Evolutionary conservation across 805 yeast species (phyloP).

Genomic region (Cyberlindnera nakhonratchasimensis): DNA sequence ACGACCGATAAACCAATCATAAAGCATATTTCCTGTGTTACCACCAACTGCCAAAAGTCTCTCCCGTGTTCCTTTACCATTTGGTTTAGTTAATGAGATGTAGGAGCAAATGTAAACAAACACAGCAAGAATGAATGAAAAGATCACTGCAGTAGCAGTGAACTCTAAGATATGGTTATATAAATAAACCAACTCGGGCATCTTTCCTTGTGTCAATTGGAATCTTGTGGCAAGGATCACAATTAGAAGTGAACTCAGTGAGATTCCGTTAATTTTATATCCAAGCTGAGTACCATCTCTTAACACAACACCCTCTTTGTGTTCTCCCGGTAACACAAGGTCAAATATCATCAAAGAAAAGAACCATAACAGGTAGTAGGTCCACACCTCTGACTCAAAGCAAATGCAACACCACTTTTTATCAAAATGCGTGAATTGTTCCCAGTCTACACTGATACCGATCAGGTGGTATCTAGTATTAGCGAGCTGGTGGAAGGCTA

Average conservation of each 20-base stretch:
- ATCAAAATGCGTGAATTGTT: constrained; percentile 35
- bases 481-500: constrained; percentile 55
- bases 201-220: constrained; percentile 43
- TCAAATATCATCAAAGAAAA: constrained; percentile 60
- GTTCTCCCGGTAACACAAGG: constrained; percentile 60
- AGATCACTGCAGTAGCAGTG: constrained; percentile 57
- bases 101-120: constrained; percentile 69
- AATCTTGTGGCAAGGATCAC: constrained; percentile 49
- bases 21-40: constrained; percentile 67
- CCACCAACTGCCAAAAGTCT: constrained; percentile 83
- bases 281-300: constrained; percentile 70
- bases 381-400: constrained; percentile 53
- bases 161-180: constrained; percentile 67
- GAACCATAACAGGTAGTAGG: constrained; percentile 72
- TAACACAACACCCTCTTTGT: constrained; percentile 59
- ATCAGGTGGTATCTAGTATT: constrained; percentile 54
- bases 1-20: constrained; percentile 97
- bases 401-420: constrained; percentile 33
- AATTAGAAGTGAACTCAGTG: constrained; percentile 42
- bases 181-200: constrained; percentile 80
- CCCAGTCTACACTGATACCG: constrained; percentile 45
- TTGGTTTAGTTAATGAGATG: constrained; percentile 46
- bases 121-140: constrained; percentile 59
- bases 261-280: constrained; percentile 81
- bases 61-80: constrained; percentile 56